A percentile compares a stretch with the other conserved stretches of the same genome.
These are phyloP conservation scores for Jaapia argillacea DNA, from an alignment of 768 basidiomycete species.

Conservation along the genomic window DNA sequence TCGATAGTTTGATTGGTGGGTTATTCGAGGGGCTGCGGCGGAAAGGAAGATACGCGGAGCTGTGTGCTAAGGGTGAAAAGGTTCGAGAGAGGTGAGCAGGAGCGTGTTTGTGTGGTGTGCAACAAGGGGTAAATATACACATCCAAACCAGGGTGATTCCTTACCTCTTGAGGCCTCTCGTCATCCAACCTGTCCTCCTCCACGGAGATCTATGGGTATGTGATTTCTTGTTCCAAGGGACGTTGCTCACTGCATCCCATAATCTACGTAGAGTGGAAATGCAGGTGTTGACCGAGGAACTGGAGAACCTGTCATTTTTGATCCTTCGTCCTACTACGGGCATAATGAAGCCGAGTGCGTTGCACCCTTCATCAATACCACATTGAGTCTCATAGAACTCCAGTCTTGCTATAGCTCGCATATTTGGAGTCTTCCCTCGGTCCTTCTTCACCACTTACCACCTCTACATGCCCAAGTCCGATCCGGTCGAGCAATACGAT, in stretches of 20 bases:
- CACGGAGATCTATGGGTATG: slow-evolving; percentile 77
- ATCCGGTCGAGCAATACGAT: slow-evolving; percentile 55
- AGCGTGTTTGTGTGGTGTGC: background rate
- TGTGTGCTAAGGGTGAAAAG: slow-evolving; percentile 42
- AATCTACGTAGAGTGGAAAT: slow-evolving; percentile 52
- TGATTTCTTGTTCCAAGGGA: background rate
- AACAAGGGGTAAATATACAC: background rate
- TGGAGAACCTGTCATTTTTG: slow-evolving; percentile 60
- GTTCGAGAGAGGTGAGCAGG: slow-evolving; percentile 35
- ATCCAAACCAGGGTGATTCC: slow-evolving; percentile 71
- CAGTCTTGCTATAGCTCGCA: slow-evolving; percentile 68
- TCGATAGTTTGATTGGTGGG: slow-evolving; percentile 47
- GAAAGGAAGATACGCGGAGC: slow-evolving; percentile 29
- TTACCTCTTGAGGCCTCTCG: slow-evolving; percentile 46
- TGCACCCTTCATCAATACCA: background rate
- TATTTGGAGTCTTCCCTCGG: slow-evolving; percentile 66
- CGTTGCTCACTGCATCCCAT: background rate
- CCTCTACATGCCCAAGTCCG: slow-evolving; percentile 46
- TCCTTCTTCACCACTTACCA: slow-evolving; percentile 62
- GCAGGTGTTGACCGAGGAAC: slow-evolving; percentile 45
- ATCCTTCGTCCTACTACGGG: slow-evolving; percentile 72
- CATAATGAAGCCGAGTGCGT: slow-evolving; percentile 77
- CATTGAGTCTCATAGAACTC: too few species aligned
- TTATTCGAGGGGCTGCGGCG: slow-evolving; percentile 36
- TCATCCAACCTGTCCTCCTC: slow-evolving; percentile 55